A percentile compares a stretch with the other conserved stretches of the same genome.
Evolutionary conservation across 2,329 filamentous ascomycete species (phyloP).

Genomic region (Hypoxylon rubiginosum): DNA sequence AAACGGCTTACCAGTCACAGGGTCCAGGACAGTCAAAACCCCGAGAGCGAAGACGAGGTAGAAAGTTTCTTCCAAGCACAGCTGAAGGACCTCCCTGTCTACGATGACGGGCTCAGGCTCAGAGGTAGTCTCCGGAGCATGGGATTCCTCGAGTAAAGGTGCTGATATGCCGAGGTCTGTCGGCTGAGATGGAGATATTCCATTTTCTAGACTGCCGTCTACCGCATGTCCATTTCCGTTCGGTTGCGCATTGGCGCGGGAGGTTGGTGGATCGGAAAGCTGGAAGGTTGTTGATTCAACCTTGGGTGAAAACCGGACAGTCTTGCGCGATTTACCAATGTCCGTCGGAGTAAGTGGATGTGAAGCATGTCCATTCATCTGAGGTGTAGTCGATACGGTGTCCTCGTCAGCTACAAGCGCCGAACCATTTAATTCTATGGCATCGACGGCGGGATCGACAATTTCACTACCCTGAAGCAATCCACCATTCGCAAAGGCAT

Average conservation of each 20-base stretch:
- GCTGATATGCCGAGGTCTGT: slow-evolving; percentile 21
- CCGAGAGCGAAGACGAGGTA: slow-evolving; percentile 89
- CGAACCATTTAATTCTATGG: background rate
- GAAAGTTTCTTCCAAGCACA: slow-evolving; percentile 91
- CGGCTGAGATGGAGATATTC: slow-evolving; percentile 26
- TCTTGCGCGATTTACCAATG: slow-evolving; percentile 66
- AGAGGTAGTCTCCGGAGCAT: background rate
- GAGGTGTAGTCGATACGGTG: background rate
- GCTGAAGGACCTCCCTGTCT: slow-evolving; percentile 86
- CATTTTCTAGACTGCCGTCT: slow-evolving; percentile 37
- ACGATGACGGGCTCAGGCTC: slow-evolving; percentile 50
- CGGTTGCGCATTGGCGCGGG: slow-evolving; percentile 50
- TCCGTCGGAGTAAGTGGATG: slow-evolving; percentile 27
- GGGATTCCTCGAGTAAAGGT: slow-evolving; percentile 11
- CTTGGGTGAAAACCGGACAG: slow-evolving; percentile 77
- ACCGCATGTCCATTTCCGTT: slow-evolving; percentile 44
- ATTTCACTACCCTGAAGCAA: slow-evolving; percentile 5
- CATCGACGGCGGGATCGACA: background rate
- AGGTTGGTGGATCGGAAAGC: slow-evolving; percentile 65
- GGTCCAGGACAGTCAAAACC: slow-evolving; percentile 73
- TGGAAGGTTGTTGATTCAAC: slow-evolving; percentile 75
- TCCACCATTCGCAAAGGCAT: slow-evolving; percentile 34
- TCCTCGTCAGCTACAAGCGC: slow-evolving; percentile 1
- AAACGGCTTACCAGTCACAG: slow-evolving; percentile 60
- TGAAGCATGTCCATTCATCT: slow-evolving; percentile 27